A percentile compares a stretch with the other conserved stretches of the same genome.
These are phyloP conservation scores for Diaporthe ampelina DNA, from an alignment of 2,329 filamentous ascomycete species.

Conservation along the genomic window DNA sequence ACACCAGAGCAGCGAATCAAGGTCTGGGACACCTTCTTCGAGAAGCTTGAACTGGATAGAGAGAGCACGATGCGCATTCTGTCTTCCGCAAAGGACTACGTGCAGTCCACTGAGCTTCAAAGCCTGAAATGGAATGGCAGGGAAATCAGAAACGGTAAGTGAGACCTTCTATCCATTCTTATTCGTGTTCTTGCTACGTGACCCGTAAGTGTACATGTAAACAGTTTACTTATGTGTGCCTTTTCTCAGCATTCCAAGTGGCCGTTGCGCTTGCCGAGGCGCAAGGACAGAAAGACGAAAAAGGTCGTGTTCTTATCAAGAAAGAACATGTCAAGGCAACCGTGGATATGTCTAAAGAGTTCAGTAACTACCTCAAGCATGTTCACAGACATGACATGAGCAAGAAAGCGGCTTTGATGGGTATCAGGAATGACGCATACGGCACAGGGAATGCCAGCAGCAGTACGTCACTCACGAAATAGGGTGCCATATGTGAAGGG, in stretches of 20 bases:
- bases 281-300: background rate
- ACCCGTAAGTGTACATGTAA: too few relatives aligned
- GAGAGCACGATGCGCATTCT: background rate
- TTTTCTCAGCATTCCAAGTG: slow-evolving; percentile 20
- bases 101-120: background rate
- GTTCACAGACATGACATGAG: background rate
- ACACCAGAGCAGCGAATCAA: background rate
- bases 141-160: slow-evolving; percentile 32
- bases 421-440: background rate
- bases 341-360: slow-evolving; percentile 4
- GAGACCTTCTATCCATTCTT: background rate
- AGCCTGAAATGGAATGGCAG: slow-evolving; percentile 18
- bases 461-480: too few relatives aligned
- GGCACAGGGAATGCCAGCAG: background rate
- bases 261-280: slow-evolving; percentile 31
- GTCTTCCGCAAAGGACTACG: background rate
- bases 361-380: slow-evolving; percentile 5
- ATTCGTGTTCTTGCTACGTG: background rate
- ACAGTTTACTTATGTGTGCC: background rate
- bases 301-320: background rate
- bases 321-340: slow-evolving; percentile 9
- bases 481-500: too few relatives aligned
- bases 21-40: slow-evolving; percentile 20
- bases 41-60: slow-evolving; percentile 23
- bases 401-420: slow-evolving; percentile 9